These are phyloP conservation scores for Xylariaceae sp. DNA, from an alignment of 2,329 filamentous ascomycete genomes.

Conservation along the genomic window DNA sequence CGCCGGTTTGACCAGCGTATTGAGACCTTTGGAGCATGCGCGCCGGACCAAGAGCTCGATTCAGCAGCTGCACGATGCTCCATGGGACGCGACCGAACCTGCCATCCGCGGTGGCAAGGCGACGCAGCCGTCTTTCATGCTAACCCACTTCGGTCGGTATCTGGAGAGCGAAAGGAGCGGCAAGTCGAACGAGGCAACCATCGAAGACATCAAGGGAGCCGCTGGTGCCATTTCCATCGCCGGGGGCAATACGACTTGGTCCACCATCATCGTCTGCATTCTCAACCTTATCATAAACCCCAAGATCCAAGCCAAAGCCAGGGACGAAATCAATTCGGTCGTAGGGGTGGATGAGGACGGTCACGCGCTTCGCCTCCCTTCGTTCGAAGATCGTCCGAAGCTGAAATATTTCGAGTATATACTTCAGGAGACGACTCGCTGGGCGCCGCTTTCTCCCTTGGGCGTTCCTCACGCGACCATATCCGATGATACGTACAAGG, in stretches of 20 bases:
- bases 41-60: constrained; percentile 7
- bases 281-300: constrained; percentile 37
- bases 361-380: constrained; percentile 25
- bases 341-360: not conserved
- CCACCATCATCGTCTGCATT: constrained; percentile 31
- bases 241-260: constrained; percentile 28
- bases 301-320: constrained; percentile 31
- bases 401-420: constrained; percentile 35
- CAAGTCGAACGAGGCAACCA: constrained; percentile 9
- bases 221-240: constrained; percentile 15
- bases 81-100: constrained; percentile 4
- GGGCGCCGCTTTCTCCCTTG: constrained; percentile 29
- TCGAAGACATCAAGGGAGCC: constrained; percentile 11
- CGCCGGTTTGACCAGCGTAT: too few species aligned
- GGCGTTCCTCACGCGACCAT: constrained; percentile 36
- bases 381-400: constrained; percentile 26
- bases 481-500: constrained; percentile 36
- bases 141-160: constrained; percentile 9
- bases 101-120: constrained; percentile 5
- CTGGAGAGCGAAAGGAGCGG: constrained; percentile 8
- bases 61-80: constrained; percentile 8
- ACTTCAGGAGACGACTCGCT: constrained; percentile 37
- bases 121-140: constrained; percentile 9
- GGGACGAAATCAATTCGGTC: constrained; percentile 31
- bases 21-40: too few species aligned